Evolutionary conservation across 768 basidiomycete genomes (phyloP).

Genomic region (Sarcodon sp.): DNA sequence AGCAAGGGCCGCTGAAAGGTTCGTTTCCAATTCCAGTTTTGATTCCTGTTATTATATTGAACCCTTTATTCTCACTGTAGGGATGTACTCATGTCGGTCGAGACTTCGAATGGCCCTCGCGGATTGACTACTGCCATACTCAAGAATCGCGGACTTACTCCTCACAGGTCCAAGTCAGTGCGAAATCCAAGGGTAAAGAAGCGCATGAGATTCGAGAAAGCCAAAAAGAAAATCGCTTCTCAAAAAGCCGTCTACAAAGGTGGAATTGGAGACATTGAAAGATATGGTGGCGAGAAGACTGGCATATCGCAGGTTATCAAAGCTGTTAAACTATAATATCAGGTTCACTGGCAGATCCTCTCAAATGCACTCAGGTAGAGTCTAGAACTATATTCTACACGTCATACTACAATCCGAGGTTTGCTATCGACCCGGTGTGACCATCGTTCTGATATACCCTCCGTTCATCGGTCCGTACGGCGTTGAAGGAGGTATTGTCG

Average conservation of each 20-base stretch:
- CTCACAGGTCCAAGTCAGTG: conserved; percentile 75
- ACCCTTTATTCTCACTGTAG: conserved; percentile 12
- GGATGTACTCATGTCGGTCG: conserved; percentile 22
- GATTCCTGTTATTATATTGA: neutral
- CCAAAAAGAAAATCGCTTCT: conserved; percentile 82
- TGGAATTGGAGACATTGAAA: conserved; percentile 55
- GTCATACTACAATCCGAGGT: neutral
- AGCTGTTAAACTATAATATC: conserved; percentile 47
- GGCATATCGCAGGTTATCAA: conserved; percentile 90
- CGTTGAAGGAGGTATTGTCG: conserved; percentile 29
- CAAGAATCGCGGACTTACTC: conserved; percentile 90
- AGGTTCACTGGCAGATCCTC: neutral
- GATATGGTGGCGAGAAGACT: conserved; percentile 84
- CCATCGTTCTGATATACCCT: conserved; percentile 51
- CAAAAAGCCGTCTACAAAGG: conserved; percentile 92
- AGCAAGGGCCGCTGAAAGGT: conserved; percentile 43
- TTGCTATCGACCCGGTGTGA: conserved; percentile 11
- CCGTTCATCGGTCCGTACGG: conserved; percentile 57
- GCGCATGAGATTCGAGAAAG: conserved; percentile 84
- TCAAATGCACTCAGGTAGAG: neutral
- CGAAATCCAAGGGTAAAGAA: conserved; percentile 99
- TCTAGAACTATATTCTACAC: neutral
- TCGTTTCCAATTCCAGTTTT: conserved; percentile 12
- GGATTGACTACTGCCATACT: conserved; percentile 84
- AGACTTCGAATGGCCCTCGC: conserved; percentile 58